A percentile compares a stretch with the other conserved stretches of the same genome.
phyloP scores from a whole-genome alignment of 345 rosid species.

The Melaleuca alternifolia region DNA sequence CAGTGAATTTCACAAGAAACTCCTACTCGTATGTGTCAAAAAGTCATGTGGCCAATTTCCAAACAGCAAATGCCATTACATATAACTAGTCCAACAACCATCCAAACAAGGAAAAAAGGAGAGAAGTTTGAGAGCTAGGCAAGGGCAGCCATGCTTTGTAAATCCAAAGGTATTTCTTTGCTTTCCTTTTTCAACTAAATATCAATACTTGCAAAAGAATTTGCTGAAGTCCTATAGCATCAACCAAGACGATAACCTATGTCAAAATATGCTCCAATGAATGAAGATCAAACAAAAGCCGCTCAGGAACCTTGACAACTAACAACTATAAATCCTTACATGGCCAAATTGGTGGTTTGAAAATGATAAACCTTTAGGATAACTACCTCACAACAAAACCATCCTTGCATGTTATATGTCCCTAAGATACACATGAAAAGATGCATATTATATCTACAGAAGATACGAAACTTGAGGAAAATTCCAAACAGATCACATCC shows the following conservation, averaged over 20 bases:
- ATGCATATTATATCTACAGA: not conserved
- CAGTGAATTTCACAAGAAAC: not conserved
- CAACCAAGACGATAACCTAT: not conserved
- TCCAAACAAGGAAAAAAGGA: not conserved
- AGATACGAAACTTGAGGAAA: not conserved
- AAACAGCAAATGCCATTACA: not conserved
- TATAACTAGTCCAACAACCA: not conserved
- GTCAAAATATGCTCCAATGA: not conserved
- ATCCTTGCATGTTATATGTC: not conserved
- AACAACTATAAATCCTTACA: not conserved
- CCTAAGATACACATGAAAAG: not conserved
- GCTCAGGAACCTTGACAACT: not conserved
- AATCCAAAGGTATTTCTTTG: not conserved
- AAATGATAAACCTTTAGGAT: not conserved
- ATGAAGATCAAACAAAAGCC: not conserved
- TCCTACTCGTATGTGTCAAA: not conserved
- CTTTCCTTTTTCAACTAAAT: not conserved
- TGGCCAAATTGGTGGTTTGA: not conserved
- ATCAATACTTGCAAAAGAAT: not conserved
- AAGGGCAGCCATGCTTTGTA: not conserved
- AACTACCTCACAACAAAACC: not conserved
- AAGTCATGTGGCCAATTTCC: not conserved
- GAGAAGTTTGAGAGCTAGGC: not conserved
- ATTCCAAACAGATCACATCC: not conserved
- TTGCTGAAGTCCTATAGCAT: not conserved